These are phyloP conservation scores for Diaporthe australafricana DNA, from an alignment of 2,329 filamentous ascomycete species.

Conservation along the genomic window DNA sequence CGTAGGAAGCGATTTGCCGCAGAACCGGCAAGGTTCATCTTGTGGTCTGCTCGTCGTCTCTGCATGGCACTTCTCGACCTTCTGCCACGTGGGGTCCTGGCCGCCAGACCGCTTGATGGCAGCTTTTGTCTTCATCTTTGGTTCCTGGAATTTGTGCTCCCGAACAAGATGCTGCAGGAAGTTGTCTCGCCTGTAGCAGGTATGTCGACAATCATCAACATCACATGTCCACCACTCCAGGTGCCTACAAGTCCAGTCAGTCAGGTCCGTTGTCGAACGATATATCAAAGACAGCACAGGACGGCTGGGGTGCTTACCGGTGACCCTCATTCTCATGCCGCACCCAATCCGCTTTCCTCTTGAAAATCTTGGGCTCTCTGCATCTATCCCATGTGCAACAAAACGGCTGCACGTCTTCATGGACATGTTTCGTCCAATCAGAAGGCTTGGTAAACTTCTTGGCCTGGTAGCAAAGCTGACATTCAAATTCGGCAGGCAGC, in stretches of 20 bases:
- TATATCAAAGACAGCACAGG: not conserved
- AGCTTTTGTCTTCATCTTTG: conserved; percentile 80
- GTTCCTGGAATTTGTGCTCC: conserved; percentile 88
- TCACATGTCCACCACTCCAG: conserved; percentile 93
- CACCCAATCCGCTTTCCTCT: conserved; percentile 96
- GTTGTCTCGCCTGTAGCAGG: conserved; percentile 89
- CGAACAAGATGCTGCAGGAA: conserved; percentile 93
- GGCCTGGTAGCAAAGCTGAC: conserved; percentile 84
- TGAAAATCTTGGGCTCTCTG: conserved; percentile 89
- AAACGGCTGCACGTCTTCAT: conserved; percentile 93
- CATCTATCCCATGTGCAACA: conserved; percentile 91
- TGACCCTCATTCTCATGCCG: conserved; percentile 94
- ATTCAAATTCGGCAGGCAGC: conserved; percentile 90
- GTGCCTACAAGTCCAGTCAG: conserved; percentile 55
- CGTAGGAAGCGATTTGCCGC: conserved; percentile 80
- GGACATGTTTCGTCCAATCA: conserved; percentile 96
- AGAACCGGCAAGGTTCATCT: conserved; percentile 89
- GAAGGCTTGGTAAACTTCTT: conserved; percentile 92
- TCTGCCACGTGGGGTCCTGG: conserved; percentile 77
- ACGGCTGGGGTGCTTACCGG: conserved; percentile 53
- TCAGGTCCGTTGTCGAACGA: not conserved
- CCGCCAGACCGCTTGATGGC: conserved; percentile 70
- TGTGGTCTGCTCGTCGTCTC: conserved; percentile 74
- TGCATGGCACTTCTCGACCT: conserved; percentile 81
- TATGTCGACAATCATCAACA: conserved; percentile 82